phyloP scores from a whole-genome alignment of 148 eudicot species.

The Rhododendron mucronatum region DNA sequence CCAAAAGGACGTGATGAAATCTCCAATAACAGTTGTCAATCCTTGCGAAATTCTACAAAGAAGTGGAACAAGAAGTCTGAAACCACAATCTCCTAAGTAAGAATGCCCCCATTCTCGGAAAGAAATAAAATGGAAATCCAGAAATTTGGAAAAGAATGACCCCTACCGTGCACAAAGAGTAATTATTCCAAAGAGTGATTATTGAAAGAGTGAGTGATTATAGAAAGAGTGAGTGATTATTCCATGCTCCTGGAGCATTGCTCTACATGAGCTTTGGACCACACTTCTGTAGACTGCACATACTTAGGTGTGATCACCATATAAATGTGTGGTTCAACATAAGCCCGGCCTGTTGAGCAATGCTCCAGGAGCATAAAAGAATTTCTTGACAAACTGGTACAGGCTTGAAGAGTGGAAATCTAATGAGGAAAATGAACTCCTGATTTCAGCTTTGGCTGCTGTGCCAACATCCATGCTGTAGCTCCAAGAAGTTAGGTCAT shows the following conservation, averaged over 20 bases:
- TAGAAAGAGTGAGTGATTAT: no score
- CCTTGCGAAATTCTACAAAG: no score
- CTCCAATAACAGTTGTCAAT: neutral
- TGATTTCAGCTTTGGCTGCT: neutral
- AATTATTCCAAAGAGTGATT: no score
- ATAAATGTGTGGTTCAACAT: no score
- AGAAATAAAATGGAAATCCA: neutral
- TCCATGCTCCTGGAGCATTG: no score
- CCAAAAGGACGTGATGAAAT: neutral
- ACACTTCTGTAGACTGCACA: no score
- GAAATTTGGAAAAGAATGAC: neutral
- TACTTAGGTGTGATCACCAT: no score
- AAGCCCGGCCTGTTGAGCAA: no score
- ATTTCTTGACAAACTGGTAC: neutral
- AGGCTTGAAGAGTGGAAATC: neutral
- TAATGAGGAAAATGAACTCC: neutral
- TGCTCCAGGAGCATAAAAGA: neutral
- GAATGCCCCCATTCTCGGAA: neutral
- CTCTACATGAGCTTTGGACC: no score
- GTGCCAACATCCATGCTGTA: neutral
- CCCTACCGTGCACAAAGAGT: neutral
- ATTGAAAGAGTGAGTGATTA: no score
- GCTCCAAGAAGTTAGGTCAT: neutral
- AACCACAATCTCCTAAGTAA: neutral
- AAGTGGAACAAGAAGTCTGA: neutral